Evolutionary conservation across 2,329 filamentous ascomycete species (phyloP).

Genomic region (Tolypocladium ophioglossoides): DNA sequence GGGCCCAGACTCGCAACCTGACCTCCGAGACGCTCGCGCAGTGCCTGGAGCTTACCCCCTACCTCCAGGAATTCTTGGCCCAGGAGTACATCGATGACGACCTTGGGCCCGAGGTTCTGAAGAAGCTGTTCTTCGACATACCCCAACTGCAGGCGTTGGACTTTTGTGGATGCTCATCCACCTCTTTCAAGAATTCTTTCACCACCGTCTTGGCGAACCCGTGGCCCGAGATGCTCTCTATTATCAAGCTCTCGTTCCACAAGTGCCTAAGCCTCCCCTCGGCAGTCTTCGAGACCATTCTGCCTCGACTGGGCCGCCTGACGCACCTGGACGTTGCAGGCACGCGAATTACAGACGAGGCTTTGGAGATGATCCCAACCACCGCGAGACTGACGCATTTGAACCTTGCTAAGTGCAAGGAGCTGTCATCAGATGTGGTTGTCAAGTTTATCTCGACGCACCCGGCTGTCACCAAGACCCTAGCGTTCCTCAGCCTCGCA

Average conservation of each 20-base stretch:
- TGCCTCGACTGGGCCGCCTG: constrained; percentile 58
- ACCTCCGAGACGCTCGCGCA: constrained; percentile 62
- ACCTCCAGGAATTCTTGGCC: constrained; percentile 65
- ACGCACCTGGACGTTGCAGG: constrained; percentile 75
- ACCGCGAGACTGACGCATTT: constrained; percentile 66
- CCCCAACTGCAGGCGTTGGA: constrained; percentile 58
- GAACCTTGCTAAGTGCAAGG: constrained; percentile 66
- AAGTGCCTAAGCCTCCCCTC: constrained; percentile 64
- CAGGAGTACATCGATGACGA: constrained; percentile 78
- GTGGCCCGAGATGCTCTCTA: constrained; percentile 43
- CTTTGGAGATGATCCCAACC: constrained; percentile 59
- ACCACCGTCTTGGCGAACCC: constrained; percentile 39
- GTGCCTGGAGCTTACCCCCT: constrained; percentile 61
- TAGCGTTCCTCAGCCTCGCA: constrained; percentile 64
- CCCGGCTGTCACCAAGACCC: constrained; percentile 50
- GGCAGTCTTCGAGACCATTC: constrained; percentile 54
- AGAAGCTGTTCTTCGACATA: constrained; percentile 59
- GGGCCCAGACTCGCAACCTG: constrained; percentile 63
- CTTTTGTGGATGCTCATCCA: constrained; percentile 66
- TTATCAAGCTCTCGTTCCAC: constrained; percentile 65
- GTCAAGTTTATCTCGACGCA: constrained; percentile 63
- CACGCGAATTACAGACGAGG: constrained; percentile 63
- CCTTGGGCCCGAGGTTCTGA: constrained; percentile 54
- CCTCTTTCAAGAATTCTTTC: constrained; percentile 57
- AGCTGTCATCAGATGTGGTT: constrained; percentile 54